These are phyloP conservation scores for Mikania micrantha DNA, from an alignment of 129 eudicot genomes.

Conservation along the genomic window DNA sequence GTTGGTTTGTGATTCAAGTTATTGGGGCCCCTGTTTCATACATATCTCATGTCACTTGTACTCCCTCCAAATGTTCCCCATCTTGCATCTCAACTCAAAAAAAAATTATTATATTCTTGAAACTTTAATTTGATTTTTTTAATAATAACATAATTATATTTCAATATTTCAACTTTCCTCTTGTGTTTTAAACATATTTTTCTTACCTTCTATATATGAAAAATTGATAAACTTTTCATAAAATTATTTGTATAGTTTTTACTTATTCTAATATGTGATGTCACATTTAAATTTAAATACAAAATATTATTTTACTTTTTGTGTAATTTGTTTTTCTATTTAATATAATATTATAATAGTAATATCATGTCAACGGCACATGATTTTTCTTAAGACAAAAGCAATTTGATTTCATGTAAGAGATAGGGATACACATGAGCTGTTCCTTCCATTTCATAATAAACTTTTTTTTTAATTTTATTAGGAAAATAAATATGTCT, in stretches of 20 bases:
- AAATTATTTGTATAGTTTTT: background rate
- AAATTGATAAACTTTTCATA: background rate
- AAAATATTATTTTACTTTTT: background rate
- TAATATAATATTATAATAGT: background rate
- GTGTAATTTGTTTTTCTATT: background rate
- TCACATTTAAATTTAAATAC: background rate
- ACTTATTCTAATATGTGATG: background rate
- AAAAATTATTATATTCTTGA: background rate
- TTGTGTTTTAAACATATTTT: background rate
- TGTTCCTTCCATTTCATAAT: conserved; percentile 18
- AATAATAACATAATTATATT: background rate
- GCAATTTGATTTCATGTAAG: conserved; percentile 20
- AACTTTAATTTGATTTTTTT: background rate
- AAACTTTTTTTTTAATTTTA: background rate
- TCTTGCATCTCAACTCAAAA: conserved; percentile 12
- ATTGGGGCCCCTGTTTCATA: conserved; percentile 32
- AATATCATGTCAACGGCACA: conserved; percentile 7
- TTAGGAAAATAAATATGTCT: background rate
- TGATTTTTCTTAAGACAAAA: conserved; percentile 24
- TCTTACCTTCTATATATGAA: background rate
- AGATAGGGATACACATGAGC: conserved; percentile 10
- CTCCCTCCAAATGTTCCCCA: conserved; percentile 16
- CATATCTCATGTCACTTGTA: conserved; percentile 16
- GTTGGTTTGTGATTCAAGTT: conserved; percentile 41
- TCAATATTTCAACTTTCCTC: background rate